Evolutionary conservation across 345 rosid genomes (phyloP).

Genomic region (Trapa bicornis): DNA sequence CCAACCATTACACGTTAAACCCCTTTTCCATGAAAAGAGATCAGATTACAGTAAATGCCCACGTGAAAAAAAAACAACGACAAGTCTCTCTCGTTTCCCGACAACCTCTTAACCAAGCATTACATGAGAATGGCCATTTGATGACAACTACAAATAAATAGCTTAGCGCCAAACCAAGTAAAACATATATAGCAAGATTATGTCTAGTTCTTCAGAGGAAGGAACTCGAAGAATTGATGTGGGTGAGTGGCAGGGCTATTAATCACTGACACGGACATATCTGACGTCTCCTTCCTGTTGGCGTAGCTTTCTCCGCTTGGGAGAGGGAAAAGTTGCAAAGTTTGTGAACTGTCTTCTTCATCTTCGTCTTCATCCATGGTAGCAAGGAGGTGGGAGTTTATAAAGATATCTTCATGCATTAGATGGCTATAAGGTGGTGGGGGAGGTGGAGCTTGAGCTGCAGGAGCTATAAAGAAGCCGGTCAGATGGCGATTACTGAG

Average conservation of each 20-base stretch:
- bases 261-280: constrained; percentile 5
- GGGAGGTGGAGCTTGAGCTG: constrained; percentile 6
- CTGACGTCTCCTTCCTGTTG: constrained; percentile 13
- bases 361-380: neutral
- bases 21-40: constrained; percentile 25
- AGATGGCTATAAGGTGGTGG: neutral
- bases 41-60: constrained; percentile 18
- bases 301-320: constrained; percentile 20
- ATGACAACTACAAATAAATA: neutral
- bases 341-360: constrained; percentile 23
- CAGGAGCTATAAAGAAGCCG: neutral
- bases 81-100: neutral
- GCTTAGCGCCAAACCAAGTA: neutral
- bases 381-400: neutral
- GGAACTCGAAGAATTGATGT: constrained; percentile 66
- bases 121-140: neutral
- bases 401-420: neutral
- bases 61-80: constrained; percentile 4
- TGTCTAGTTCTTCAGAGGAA: constrained; percentile 53
- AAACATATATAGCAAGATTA: neutral
- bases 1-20: constrained; percentile 6
- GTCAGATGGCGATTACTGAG: constrained; percentile 1
- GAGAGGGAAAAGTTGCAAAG: constrained; percentile 65
- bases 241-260: constrained; percentile 15
- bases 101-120: neutral